These are phyloP conservation scores for Pythium monospermum DNA, from an alignment of 352 stramenopile genomes.

Conservation along the genomic window DNA sequence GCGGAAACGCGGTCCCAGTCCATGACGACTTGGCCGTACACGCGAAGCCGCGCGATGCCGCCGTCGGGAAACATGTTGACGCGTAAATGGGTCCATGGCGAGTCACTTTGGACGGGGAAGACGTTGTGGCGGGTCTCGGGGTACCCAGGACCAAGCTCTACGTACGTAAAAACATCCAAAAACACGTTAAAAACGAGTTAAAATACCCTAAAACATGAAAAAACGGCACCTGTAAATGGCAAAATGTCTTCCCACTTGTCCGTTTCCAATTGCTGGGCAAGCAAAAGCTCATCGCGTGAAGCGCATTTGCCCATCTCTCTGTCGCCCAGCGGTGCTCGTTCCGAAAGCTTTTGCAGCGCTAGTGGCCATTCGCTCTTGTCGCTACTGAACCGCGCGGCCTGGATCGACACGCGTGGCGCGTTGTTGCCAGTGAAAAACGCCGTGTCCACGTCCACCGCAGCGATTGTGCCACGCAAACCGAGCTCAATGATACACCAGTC, in stretches of 20 bases:
- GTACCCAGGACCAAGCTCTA: constrained; percentile 69
- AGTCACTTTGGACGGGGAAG: constrained; percentile 42
- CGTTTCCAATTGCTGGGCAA: constrained; percentile 45
- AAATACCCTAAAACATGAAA: background rate
- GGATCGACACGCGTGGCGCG: constrained; percentile 80
- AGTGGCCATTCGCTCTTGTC: constrained; percentile 29
- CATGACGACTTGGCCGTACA: constrained; percentile 64
- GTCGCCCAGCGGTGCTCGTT: constrained; percentile 32
- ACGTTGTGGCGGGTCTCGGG: constrained; percentile 84
- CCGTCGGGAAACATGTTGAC: constrained; percentile 93
- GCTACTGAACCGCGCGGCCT: constrained; percentile 59
- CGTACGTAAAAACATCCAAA: background rate
- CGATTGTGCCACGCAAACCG: constrained; percentile 58
- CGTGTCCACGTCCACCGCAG: constrained; percentile 87
- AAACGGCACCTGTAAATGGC: constrained; percentile 28
- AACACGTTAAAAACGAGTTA: no score
- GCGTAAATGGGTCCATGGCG: constrained; percentile 84
- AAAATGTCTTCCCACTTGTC: constrained; percentile 64
- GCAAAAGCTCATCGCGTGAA: constrained; percentile 29
- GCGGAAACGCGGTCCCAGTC: constrained; percentile 53
- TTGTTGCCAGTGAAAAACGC: constrained; percentile 94
- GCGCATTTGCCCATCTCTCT: constrained; percentile 53
- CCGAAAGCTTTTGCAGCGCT: constrained; percentile 38
- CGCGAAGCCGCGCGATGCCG: constrained; percentile 86
- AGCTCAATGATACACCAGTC: constrained; percentile 93